Evolutionary conservation across 169 alveolate genomes (phyloP).

Genomic region (Neospora caninum): DNA sequence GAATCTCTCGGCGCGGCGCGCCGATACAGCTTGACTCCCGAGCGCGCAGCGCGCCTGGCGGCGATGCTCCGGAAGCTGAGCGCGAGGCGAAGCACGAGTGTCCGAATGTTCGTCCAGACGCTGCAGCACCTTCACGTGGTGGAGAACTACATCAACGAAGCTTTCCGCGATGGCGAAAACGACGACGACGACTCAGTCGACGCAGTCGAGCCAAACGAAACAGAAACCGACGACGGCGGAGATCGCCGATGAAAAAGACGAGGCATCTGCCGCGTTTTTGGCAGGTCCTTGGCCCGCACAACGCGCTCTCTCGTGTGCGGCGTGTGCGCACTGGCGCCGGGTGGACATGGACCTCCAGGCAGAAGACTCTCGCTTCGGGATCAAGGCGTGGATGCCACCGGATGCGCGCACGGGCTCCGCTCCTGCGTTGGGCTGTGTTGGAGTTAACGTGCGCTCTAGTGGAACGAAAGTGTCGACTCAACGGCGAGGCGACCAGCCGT

Average conservation of each 20-base stretch:
- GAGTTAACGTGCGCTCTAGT: too few relatives aligned
- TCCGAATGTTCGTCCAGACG: not conserved
- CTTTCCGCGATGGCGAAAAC: not conserved
- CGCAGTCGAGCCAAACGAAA: not conserved
- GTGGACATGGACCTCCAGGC: not conserved
- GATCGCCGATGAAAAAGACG: not conserved
- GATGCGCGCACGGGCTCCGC: not conserved
- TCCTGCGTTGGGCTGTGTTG: too few relatives aligned
- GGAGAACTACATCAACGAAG: not conserved
- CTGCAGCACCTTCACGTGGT: not conserved
- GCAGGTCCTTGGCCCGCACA: too few relatives aligned
- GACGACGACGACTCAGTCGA: not conserved
- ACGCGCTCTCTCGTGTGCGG: too few relatives aligned
- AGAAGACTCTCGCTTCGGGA: not conserved
- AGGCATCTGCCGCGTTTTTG: not conserved
- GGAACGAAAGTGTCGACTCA: too few relatives aligned
- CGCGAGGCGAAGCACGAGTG: not conserved
- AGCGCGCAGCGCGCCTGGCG: not conserved
- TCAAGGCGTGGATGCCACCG: not conserved
- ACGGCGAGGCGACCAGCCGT: too few relatives aligned
- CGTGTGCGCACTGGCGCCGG: not conserved
- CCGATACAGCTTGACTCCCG: not conserved
- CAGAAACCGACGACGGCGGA: too few relatives aligned
- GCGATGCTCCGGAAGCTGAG: not conserved
- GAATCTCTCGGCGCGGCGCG: not conserved